Conservation (phyloP, 139 green algal genomes). For the Ettlia oleoabundans region DNA sequence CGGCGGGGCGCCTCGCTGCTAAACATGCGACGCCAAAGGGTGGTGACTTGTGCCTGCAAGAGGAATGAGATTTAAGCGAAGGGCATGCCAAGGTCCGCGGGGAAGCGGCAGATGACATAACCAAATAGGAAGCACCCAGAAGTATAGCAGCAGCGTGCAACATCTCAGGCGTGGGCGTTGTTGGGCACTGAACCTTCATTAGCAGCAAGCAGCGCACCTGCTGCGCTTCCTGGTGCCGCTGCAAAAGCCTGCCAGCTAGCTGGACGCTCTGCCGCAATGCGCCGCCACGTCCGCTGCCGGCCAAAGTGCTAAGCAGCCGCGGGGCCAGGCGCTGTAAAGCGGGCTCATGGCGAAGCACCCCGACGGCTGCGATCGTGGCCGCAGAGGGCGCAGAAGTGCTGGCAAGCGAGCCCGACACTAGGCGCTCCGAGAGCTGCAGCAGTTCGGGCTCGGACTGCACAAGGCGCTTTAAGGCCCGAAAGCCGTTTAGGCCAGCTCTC, state of each 20-base stretch:
- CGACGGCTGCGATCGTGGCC: not conserved
- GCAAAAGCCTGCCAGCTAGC: not conserved
- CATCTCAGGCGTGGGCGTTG: too few relatives aligned
- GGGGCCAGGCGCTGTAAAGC: conserved; percentile 3
- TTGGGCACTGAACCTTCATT: too few relatives aligned
- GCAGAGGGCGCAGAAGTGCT: not conserved
- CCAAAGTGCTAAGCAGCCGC: conserved; percentile 16
- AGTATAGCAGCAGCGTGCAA: too few relatives aligned
- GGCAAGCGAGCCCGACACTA: not conserved
- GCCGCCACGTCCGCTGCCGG: not conserved
- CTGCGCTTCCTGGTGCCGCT: not conserved
- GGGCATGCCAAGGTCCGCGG: not conserved
- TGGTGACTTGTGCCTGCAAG: conserved; percentile 1
- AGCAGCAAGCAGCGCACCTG: not conserved
- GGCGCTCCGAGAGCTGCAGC: conserved; percentile 14
- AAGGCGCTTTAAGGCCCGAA: not conserved
- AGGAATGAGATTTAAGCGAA: not conserved
- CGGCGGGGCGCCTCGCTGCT: conserved; percentile 38
- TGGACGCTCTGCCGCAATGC: not conserved
- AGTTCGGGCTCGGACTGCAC: conserved; percentile 7
- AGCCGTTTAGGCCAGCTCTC: not conserved
- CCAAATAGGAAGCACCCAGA: not conserved
- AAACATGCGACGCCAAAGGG: conserved; percentile 40
- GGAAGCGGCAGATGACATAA: not conserved
- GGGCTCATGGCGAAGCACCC: not conserved